phyloP scores from a whole-genome alignment of 2,329 filamentous ascomycete genomes.

The Pseudovirgaria hyperparasitica region DNA sequence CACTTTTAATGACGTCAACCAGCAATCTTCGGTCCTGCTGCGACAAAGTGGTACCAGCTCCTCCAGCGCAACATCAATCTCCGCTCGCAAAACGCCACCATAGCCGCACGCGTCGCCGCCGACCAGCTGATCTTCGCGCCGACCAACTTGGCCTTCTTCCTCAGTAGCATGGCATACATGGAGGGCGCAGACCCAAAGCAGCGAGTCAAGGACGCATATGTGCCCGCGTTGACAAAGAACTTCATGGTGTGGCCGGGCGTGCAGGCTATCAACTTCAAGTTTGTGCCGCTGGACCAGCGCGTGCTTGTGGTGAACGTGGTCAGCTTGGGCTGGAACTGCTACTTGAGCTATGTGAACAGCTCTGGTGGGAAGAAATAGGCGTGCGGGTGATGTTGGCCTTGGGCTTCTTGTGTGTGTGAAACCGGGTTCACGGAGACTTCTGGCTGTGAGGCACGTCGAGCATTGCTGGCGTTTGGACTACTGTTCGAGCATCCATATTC shows the following conservation, averaged over 20 bases:
- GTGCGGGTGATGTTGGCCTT: too few species aligned
- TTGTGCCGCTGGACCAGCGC: conserved; percentile 71
- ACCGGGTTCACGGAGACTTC: too few species aligned
- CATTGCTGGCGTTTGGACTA: too few species aligned
- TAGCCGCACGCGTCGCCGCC: conserved; percentile 58
- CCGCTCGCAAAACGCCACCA: conserved; percentile 53
- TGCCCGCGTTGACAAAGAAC: conserved; percentile 63
- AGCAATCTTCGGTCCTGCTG: conserved; percentile 78
- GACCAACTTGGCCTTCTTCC: conserved; percentile 68
- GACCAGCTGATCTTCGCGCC: conserved; percentile 80
- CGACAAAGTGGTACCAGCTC: conserved; percentile 75
- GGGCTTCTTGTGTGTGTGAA: too few species aligned
- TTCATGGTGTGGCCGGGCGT: conserved; percentile 80
- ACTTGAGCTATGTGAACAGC: conserved; percentile 25
- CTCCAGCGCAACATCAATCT: conserved; percentile 58
- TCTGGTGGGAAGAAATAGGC: too few species aligned
- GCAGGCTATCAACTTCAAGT: conserved; percentile 76
- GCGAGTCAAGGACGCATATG: conserved; percentile 61
- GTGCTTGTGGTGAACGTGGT: conserved; percentile 80
- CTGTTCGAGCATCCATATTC: too few species aligned
- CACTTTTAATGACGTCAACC: conserved; percentile 7
- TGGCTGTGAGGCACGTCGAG: too few species aligned
- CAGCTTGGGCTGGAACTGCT: conserved; percentile 43
- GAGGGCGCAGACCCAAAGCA: conserved; percentile 54
- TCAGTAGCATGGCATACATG: conserved; percentile 71